These are phyloP conservation scores for Ceratorhiza oryzae-sativae DNA, from an alignment of 1,284 basidiomycete genomes.

Conservation along the genomic window DNA sequence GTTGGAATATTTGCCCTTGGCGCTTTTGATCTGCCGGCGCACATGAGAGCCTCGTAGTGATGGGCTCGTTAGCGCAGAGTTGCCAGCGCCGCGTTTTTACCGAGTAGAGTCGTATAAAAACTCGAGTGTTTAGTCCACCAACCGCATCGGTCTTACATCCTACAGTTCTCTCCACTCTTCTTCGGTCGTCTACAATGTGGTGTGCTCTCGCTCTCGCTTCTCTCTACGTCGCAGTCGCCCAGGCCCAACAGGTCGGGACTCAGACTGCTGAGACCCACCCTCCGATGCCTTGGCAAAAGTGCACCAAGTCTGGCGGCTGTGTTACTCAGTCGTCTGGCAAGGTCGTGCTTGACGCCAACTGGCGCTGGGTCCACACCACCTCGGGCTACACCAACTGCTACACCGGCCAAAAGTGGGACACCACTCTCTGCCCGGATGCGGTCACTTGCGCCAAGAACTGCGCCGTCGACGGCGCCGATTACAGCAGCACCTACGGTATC, in stretches of 20 bases:
- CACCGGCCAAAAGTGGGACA: slow-evolving; percentile 51
- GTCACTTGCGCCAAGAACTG: slow-evolving; percentile 59
- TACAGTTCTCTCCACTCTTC: background rate
- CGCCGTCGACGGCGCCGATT: slow-evolving; percentile 65
- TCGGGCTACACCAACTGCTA: slow-evolving; percentile 58
- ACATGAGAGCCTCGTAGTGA: background rate
- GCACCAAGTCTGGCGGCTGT: slow-evolving; percentile 26
- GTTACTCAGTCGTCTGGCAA: slow-evolving; percentile 19
- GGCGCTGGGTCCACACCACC: slow-evolving; percentile 35
- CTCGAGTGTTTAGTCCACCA: background rate
- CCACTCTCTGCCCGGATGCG: slow-evolving; percentile 56
- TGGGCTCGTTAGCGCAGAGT: background rate
- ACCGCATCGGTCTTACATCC: slow-evolving; percentile 1
- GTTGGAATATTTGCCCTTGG: background rate
- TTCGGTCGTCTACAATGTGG: slow-evolving; percentile 1
- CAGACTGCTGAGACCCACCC: slow-evolving; percentile 21
- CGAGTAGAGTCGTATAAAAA: slow-evolving; percentile 15
- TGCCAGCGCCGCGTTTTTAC: slow-evolving; percentile 7
- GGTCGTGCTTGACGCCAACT: slow-evolving; percentile 31
- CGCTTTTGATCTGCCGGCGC: background rate
- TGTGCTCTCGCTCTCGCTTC: slow-evolving; percentile 21
- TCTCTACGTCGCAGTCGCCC: slow-evolving; percentile 14
- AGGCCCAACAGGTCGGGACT: slow-evolving; percentile 24
- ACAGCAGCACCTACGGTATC: slow-evolving; percentile 58
- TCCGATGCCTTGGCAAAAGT: slow-evolving; percentile 27